Evolutionary conservation across 768 basidiomycete species (phyloP), one percentile per base, ranked within the genome.

Genomic region (Galerina marginata): DNA sequence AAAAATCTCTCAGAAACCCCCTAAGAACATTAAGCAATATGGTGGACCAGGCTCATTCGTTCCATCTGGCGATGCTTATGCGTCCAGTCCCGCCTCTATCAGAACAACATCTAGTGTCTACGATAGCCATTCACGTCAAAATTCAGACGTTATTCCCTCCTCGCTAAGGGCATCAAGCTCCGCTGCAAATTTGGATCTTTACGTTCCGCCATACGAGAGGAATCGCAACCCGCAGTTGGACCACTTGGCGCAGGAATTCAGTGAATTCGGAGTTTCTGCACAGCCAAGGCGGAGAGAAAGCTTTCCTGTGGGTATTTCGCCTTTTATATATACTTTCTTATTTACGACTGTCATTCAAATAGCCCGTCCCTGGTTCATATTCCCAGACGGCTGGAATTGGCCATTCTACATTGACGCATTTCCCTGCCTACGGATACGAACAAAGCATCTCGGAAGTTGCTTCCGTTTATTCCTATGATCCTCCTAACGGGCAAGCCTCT

Each of bases 21-120:
- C 79, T 6, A 81, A 81, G 61, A 78, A 71, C 56, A 82, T 80
- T 63, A 85, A 81, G 60, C 85, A 89, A 50, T 94, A 94, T 64
- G 90, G 86, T 25, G 93, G 93, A 0, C 89, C 89, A 7, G 93
- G 93, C 50, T 84, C 83, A 36, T 94, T 94, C 68, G 77, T 86
- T 6, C 86, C 92, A 2, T 73, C 79, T 15, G 82, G 80, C 20
- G 77, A 80, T 37, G 45, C 65, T 56, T 7, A 33, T 33, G 63
- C 70, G 39, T 67, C 70, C 54, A 76, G 69, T 33, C 57, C 60
- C 38, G 56, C 69, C 33, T 61, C 71, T 52, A 75, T 75, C 10
- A 67, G 76, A 58, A 66, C 29, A 33, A 33, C 29, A 72, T 53
- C 76, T 26, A 67, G 76, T 54, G 75, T 69, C 43, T 61, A 66